A percentile compares a stretch with the other conserved stretches of the same genome.
phyloP scores from a whole-genome alignment of 495 filamentous ascomycete genomes.

The Parathielavia appendiculata region DNA sequence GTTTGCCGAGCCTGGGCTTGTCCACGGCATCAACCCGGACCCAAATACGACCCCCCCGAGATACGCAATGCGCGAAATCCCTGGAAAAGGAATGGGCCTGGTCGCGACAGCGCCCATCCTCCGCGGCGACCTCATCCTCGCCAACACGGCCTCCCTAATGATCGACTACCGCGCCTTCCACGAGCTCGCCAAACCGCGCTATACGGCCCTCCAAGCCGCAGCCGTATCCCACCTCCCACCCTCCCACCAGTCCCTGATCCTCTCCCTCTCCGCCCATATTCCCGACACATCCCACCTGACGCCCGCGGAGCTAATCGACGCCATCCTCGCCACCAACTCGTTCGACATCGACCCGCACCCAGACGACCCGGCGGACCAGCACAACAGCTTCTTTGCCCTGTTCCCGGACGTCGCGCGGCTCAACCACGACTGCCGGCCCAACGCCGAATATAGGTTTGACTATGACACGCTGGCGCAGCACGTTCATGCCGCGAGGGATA shows the following conservation, averaged over 20 bases:
- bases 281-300: constrained; percentile 6
- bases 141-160: constrained; percentile 33
- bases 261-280: constrained; percentile 32
- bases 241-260: constrained; percentile 22
- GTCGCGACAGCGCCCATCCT: constrained; percentile 27
- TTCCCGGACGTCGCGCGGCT: constrained; percentile 37
- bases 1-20: constrained; percentile 24
- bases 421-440: constrained; percentile 45
- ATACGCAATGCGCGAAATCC: constrained; percentile 31
- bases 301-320: constrained; percentile 19
- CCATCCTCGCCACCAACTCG: constrained; percentile 31
- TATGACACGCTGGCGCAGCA: constrained; percentile 32
- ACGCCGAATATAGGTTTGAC: constrained; percentile 41
- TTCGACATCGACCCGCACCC: constrained; percentile 33
- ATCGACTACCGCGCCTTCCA: constrained; percentile 35
- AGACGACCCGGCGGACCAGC: constrained; percentile 23
- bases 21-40: constrained; percentile 26
- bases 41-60: constrained; percentile 17
- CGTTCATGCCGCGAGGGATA: constrained; percentile 35
- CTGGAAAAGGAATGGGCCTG: constrained; percentile 35
- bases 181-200: constrained; percentile 23
- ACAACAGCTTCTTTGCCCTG: constrained; percentile 28
- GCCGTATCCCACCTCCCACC: constrained; percentile 27
- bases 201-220: constrained; percentile 23
- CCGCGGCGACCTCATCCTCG: constrained; percentile 33